Base-by-base conservation (phyloP, 352 stramenopile species). In the Pythium sp. region DNA sequence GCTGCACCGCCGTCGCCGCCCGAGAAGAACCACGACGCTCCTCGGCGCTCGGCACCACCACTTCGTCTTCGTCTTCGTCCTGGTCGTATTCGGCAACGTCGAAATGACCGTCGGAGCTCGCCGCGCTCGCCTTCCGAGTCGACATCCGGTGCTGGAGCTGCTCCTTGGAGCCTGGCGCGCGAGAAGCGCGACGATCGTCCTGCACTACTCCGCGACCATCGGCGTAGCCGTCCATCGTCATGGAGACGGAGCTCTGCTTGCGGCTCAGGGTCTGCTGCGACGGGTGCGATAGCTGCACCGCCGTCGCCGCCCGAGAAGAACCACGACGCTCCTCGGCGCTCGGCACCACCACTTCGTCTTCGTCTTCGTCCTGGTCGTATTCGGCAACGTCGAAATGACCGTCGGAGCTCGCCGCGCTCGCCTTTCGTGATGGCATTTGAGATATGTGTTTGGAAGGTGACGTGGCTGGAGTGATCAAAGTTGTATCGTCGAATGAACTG, bases 171-270 rank as follows among this genome's bases (percentile, higher is more conserved):
- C 53, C 15, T 32, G 32, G 43, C 7, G 24, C 24, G 20, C 60
- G 46, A 57, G 60, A 65, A 46, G 41, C 20, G 3, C 60, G 60
- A 8, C 41, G 60, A 18, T 65, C 47, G 41, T 57, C 41, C n/a
- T 22, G 41, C 26, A 26, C 38, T 57, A 24, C 24, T 26, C 20
- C n/a, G 28, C 47, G 24, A 2, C 30, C 47, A 24, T 53, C 49
- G 14, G 22, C 30, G 30, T 67, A 58, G 15, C 64, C 65, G 8
- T 70, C 72, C 41, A 20, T 56, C 8, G 65, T 30, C 8, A 64
- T 53, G 0, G 71, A 59, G 46, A 73, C 61, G 3, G 72, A 72
- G 38, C 62, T 71, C 14, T 49, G 49, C 15, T 66, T 66, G 60
- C 60, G 60, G 28, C 28, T 38, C 59, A 53, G 12, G 28, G 28